Base-by-base conservation (phyloP, 1,139 yeast species). In the Taiozyma sp. region DNA sequence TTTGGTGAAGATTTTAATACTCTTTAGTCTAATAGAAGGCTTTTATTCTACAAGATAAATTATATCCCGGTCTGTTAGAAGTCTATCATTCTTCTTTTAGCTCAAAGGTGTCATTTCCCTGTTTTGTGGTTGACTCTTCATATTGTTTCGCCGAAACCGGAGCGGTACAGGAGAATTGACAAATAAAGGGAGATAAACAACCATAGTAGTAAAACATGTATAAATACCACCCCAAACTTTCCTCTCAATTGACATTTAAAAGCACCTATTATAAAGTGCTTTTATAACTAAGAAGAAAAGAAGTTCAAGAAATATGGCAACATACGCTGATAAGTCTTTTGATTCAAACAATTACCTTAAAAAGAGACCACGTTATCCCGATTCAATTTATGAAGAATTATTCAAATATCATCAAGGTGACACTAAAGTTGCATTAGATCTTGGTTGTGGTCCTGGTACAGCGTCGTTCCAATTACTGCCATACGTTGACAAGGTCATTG, bases 361-460 rank as follows among this genome's bases (percentile, higher is more conserved):
- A 13, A 80, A 81, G 60, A 75, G 96, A 50, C 95, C 96, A 0
- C 69, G 73, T 3, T 88, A 87, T 59, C 88, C 90, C 0, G 59
- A 66, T 0, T 62, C 73, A 2, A 79, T 86, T 58, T 85, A 75
- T 59, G 59, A 72, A 11, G 60, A 68, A 14, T 60, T 87, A n/a
- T 55, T 66, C 7, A 52, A 62, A 1, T 80, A 76, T 56, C 77
- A 75, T 50, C 47, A 57, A 9, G 68, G 70, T n/a, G 50, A 59
- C 1, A 55, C 58, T 1, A 56, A 67, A 1, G 53, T 70, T 35
- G 79, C 80, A 1, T 64, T 88, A 8, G 97, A 89, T 66, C 70
- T 87, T 19, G 97, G 96, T 0, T 83, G 90, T 63, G 97, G 97
- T 1, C 85, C 96, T 0, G 96, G 96, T 1, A 83, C 83, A 56